Percentiles rank a stretch among this genome's conserved stretches.
phyloP scores from a whole-genome alignment of 495 filamentous ascomycete species.

The Penicillium manginii region DNA sequence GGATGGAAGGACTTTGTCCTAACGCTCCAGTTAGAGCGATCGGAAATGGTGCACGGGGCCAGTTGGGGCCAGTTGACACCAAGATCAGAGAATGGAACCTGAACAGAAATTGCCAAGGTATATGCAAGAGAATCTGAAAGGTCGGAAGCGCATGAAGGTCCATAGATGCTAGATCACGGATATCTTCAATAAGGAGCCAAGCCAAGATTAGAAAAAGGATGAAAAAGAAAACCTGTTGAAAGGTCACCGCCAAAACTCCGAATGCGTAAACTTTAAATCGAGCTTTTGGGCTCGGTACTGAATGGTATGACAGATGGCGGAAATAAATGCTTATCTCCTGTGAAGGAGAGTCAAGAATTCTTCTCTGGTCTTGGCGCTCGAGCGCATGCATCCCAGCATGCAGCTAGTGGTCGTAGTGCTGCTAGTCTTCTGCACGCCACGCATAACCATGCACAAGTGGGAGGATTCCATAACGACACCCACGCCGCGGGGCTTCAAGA shows the following conservation, averaged over 20 bases:
- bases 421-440: slow-evolving; percentile 87
- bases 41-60: not conserved
- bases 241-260: slow-evolving; percentile 47
- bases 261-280: slow-evolving; percentile 34
- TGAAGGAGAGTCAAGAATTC: slow-evolving; percentile 89
- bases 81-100: not conserved
- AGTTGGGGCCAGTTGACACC: not conserved
- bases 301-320: slow-evolving; percentile 9
- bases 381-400: slow-evolving; percentile 91
- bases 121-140: slow-evolving; percentile 19
- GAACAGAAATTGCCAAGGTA: slow-evolving; percentile 9
- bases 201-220: slow-evolving; percentile 4
- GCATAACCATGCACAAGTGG: slow-evolving; percentile 99
- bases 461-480: slow-evolving; percentile 97
- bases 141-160: slow-evolving; percentile 2
- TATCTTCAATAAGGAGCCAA: slow-evolving; percentile 7
- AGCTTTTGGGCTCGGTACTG: not conserved
- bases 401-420: slow-evolving; percentile 92
- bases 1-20: not conserved
- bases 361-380: slow-evolving; percentile 88
- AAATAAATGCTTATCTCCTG: slow-evolving; percentile 42
- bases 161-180: slow-evolving; percentile 13
- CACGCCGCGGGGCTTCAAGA: slow-evolving; percentile 87
- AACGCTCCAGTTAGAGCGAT: not conserved
- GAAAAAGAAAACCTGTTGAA: slow-evolving; percentile 39